Conservation (phyloP, 2,329 filamentous ascomycete genomes). For the Scorias spongiosa region DNA sequence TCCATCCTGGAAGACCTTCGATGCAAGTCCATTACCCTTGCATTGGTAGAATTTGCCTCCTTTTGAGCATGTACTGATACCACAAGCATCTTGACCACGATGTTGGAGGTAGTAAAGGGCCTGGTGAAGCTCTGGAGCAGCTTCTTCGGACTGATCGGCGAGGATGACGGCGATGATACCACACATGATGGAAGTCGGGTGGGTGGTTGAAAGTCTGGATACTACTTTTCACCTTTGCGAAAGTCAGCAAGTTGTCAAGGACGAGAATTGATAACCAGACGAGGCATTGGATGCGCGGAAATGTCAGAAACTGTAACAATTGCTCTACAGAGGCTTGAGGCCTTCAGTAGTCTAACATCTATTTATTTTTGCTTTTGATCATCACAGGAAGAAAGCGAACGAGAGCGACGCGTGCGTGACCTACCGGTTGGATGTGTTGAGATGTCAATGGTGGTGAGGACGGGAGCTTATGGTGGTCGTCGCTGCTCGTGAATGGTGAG, state of each 20-base stretch:
- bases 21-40: constrained; percentile 81
- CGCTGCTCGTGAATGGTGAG: background rate
- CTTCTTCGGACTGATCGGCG: constrained; percentile 23
- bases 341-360: constrained; percentile 32
- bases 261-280: background rate
- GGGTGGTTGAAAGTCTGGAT: background rate
- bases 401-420: background rate
- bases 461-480: background rate
- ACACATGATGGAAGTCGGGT: constrained; percentile 26
- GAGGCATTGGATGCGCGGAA: background rate
- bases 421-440: too few species aligned
- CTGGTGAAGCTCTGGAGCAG: constrained; percentile 23
- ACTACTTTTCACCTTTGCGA: background rate
- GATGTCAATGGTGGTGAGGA: background rate
- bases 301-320: background rate
- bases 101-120: constrained; percentile 31
- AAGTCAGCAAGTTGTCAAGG: background rate
- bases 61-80: constrained; percentile 59
- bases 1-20: constrained; percentile 72
- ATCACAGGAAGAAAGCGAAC: constrained; percentile 6
- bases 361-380: constrained; percentile 9
- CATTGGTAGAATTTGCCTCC: constrained; percentile 75
- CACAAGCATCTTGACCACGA: constrained; percentile 75
- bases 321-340: background rate
- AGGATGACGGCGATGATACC: constrained; percentile 37